These are phyloP conservation scores for Russula sp. DNA, from an alignment of 768 basidiomycete genomes.

Conservation along the genomic window DNA sequence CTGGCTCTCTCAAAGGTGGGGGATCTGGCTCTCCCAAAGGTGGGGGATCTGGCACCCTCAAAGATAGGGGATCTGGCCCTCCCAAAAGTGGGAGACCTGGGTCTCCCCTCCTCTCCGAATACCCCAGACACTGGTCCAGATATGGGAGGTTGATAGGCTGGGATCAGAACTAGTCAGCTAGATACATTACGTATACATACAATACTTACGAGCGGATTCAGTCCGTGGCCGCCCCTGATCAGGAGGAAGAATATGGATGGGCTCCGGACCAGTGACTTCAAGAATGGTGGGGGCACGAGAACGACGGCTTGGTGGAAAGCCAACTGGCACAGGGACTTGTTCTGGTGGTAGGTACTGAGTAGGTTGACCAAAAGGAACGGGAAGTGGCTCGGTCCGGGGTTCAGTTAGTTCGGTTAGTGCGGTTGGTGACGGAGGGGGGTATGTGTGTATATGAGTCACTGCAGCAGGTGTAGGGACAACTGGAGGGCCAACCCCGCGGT, in stretches of 20 bases:
- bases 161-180: neutral
- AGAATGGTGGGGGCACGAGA: slow-evolving; percentile 12
- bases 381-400: slow-evolving; percentile 3
- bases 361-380: slow-evolving; percentile 2
- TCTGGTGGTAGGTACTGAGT: slow-evolving; percentile 1
- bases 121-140: slow-evolving; percentile 7
- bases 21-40: slow-evolving; percentile 5
- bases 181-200: neutral
- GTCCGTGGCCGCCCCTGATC: neutral
- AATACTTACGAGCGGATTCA: slow-evolving; percentile 10
- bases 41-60: neutral
- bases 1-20: neutral
- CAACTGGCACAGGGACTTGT: slow-evolving; percentile 1
- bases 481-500: neutral
- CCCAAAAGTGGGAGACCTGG: too few species aligned
- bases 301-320: slow-evolving; percentile 1
- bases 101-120: neutral
- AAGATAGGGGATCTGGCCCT: too few species aligned
- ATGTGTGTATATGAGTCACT: slow-evolving; percentile 3
- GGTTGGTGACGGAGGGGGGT: slow-evolving; percentile 5
- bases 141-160: slow-evolving; percentile 12
- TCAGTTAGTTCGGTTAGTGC: neutral
- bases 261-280: slow-evolving; percentile 15
- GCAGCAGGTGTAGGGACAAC: neutral
- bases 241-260: slow-evolving; percentile 9